Base-by-base conservation (phyloP, 352 stramenopile genomes). In the Phytophthora melonis region DNA sequence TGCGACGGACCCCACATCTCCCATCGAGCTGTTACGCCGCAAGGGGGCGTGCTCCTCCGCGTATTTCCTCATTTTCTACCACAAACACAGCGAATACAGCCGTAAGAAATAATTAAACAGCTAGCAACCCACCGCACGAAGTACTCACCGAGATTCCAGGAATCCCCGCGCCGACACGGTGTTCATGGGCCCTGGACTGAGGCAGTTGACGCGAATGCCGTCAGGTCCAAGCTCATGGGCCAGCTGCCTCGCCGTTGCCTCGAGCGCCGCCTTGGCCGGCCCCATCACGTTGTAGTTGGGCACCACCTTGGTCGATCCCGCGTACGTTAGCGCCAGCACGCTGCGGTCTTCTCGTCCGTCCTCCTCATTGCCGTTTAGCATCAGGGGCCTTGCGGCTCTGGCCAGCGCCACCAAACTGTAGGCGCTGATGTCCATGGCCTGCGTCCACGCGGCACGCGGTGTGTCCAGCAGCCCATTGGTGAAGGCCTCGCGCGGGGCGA, bases 281-380 rank as follows among this genome's bases (percentile, higher is more conserved):
- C 94, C 94, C 94, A 98, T 98, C 18, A 95, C 78, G 67, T 97
- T 95, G 81, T 98, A 98, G 56, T 87, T 93, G 13, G 90, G 93
- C 45, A 98, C 84, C 41, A 96, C 73, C 75, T 90, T 88, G 30
- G 61, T 82, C 0, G 93, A 87, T 8, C 94, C 94, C 11, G 93
- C 77, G 71, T 98, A 98, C 3, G 93, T 94, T 21, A 98, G 67
- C 8, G 94, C 85, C 49, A 97, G 82, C 13, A 98, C 76, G 49
- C 88, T 97, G n/a, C 83, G 79, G 30, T 93, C 86, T n/a, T 63
- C 41, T 34, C 49, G 58, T n/a, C 27, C 27, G 27, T 72, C 52
- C 16, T 55, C 57, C 13, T 47, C 21, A 27, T 63, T 27, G 13
- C 50, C 59, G 21, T 63, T 23, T 11, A 57, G 59, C 47, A 97